A percentile compares a stretch with the other conserved stretches of the same genome.
These are phyloP conservation scores for Sonneratia alba DNA, from an alignment of 345 rosid species.

Conservation along the genomic window DNA sequence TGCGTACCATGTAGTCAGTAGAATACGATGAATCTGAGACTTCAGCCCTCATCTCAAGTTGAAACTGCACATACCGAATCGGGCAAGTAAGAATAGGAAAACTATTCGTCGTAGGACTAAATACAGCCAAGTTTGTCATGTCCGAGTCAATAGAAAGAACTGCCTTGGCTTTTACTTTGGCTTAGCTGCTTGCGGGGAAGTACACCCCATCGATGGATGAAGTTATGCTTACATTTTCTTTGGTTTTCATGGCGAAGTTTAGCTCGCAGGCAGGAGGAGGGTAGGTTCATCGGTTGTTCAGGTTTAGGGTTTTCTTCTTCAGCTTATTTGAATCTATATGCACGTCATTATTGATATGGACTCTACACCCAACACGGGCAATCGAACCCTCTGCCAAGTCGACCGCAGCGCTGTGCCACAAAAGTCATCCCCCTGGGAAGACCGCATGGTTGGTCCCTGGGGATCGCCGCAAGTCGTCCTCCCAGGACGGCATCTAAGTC, in stretches of 20 bases:
- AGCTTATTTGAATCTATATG: too few species aligned
- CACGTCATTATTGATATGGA: too few species aligned
- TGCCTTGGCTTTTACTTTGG: background rate
- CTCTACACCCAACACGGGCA: too few species aligned
- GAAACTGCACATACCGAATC: conserved; percentile 20
- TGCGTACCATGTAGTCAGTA: conserved; percentile 44
- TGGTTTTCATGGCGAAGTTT: background rate
- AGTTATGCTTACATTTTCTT: background rate
- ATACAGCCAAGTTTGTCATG: background rate
- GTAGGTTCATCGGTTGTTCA: too few species aligned
- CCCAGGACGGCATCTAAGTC: too few species aligned
- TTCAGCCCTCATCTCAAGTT: conserved; percentile 16
- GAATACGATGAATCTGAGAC: conserved; percentile 76
- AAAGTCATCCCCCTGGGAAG: too few species aligned
- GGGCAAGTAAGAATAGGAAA: conserved; percentile 4
- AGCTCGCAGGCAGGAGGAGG: too few species aligned
- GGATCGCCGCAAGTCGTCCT: too few species aligned
- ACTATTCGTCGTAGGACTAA: background rate
- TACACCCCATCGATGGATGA: background rate
- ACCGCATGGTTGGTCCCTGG: too few species aligned
- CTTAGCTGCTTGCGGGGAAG: background rate
- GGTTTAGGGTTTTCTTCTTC: too few species aligned
- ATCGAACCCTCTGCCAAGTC: too few species aligned
- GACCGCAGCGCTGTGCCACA: too few species aligned
- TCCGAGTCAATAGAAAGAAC: background rate